These are phyloP conservation scores for Yamadazyma kanchanaburiensis DNA, from an alignment of 1,139 yeast species.

Conservation along the genomic window DNA sequence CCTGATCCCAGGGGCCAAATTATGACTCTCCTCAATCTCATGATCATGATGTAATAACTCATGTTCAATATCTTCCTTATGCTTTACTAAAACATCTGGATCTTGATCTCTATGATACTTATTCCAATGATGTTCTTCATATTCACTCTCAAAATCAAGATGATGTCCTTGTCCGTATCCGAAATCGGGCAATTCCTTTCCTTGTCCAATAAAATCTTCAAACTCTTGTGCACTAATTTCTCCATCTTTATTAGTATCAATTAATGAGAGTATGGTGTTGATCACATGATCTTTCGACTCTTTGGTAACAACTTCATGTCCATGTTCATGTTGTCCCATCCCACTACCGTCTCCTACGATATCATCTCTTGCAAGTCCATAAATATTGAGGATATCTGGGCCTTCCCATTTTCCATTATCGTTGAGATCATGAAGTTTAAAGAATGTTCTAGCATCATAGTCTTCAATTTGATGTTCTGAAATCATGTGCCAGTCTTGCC, in stretches of 20 bases:
- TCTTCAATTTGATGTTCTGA: constrained; percentile 78
- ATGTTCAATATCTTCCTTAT: constrained; percentile 87
- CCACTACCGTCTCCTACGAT: constrained; percentile 90
- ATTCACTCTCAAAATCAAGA: constrained; percentile 89
- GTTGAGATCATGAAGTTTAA: constrained; percentile 71
- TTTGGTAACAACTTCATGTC: constrained; percentile 47
- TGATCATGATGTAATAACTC: constrained; percentile 86
- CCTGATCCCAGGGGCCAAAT: constrained; percentile 41
- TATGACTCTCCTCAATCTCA: constrained; percentile 69
- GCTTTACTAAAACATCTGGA: constrained; percentile 77
- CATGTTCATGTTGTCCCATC: constrained; percentile 74
- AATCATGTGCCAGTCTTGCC: constrained; percentile 90
- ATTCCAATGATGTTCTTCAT: constrained; percentile 94
- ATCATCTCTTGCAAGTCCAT: constrained; percentile 71
- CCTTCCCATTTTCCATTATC: constrained; percentile 51
- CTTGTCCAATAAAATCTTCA: constrained; percentile 55
- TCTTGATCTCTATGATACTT: constrained; percentile 77
- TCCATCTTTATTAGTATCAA: constrained; percentile 71
- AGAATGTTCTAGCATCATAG: constrained; percentile 76
- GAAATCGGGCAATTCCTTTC: constrained; percentile 83
- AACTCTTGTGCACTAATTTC: constrained; percentile 68
- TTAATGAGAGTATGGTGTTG: constrained; percentile 48
- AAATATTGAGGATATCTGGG: constrained; percentile 70
- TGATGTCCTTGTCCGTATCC: constrained; percentile 98
- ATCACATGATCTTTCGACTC: constrained; percentile 59